A percentile compares a stretch with the other conserved stretches of the same genome.
These are phyloP conservation scores for Suillus variegatus DNA, from an alignment of 768 basidiomycete genomes.

Conservation along the genomic window DNA sequence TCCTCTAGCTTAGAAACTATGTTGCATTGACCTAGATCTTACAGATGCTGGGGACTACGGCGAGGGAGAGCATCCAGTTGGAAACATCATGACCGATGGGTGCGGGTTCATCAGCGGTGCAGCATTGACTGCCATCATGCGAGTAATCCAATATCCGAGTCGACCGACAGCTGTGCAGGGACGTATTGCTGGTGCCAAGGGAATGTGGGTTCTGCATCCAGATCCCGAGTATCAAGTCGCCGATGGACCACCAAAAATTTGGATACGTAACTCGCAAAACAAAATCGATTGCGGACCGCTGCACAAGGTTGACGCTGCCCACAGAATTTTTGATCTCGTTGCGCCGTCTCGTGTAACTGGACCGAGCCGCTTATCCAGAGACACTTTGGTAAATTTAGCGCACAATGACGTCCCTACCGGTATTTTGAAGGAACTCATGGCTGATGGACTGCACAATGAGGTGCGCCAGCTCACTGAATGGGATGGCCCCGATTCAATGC, in stretches of 20 bases:
- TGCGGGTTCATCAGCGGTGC: slow-evolving; percentile 67
- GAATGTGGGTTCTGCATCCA: slow-evolving; percentile 60
- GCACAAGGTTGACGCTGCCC: slow-evolving; percentile 35
- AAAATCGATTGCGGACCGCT: slow-evolving; percentile 49
- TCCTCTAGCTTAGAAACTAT: not conserved
- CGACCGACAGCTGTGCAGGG: slow-evolving; percentile 63
- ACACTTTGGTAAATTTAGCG: slow-evolving; percentile 62
- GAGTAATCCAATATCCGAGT: slow-evolving; percentile 29
- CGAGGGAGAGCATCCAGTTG: slow-evolving; percentile 40
- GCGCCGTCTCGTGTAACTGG: slow-evolving; percentile 44
- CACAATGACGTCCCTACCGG: slow-evolving; percentile 54
- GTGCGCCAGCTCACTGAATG: slow-evolving; percentile 55
- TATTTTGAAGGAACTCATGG: slow-evolving; percentile 49
- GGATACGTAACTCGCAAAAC: slow-evolving; percentile 62
- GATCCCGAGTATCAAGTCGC: slow-evolving; percentile 32
- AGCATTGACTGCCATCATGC: slow-evolving; percentile 45
- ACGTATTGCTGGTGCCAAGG: slow-evolving; percentile 60
- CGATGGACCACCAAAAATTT: slow-evolving; percentile 50
- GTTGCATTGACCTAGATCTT: not conserved
- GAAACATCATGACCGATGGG: slow-evolving; percentile 67
- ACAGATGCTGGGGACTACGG: slow-evolving; percentile 17
- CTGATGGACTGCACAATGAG: slow-evolving; percentile 48
- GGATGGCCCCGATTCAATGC: slow-evolving; percentile 46
- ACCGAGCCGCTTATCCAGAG: slow-evolving; percentile 47
- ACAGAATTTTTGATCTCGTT: slow-evolving; percentile 66